Evolutionary conservation across 2,329 filamentous ascomycete genomes (phyloP), one percentile per base, ranked within the genome.

Genomic region (Zopfia rhizophila): DNA sequence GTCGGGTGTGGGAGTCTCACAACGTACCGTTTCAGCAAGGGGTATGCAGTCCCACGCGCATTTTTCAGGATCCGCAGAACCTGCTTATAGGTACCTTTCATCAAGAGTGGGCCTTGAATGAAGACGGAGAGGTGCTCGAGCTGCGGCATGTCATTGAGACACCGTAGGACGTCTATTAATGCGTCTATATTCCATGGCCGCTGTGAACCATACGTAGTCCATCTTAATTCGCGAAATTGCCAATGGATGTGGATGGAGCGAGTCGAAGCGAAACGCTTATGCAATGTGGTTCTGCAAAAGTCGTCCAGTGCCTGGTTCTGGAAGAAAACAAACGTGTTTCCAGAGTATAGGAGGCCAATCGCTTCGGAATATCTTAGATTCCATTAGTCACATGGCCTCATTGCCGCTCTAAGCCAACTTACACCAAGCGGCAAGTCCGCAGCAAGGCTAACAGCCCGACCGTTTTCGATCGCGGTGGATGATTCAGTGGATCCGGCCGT

Each of bases 71-170:
- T n/a, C n/a, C n/a, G n/a, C n/a, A n/a, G n/a, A 12, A 27, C 7
- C 22, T 13, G 13, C 18, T 13, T 10, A 24, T 25, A 27, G 13
- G 21, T 14, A 13, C 8, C 14, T 7, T 24, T 8, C 10, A 13
- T 25, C 11, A n/a, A 16, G 28, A 38, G 21, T 12, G 21, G 21
- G 36, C 36, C 36, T 27, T 38, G 36, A 10, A 38, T n/a, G n/a
- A 38, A 38, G 10, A 38, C 22, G 11, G 36, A 38, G 13, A 38
- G 13, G 14, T n/a, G 25, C 23, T 27, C 22, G n/a, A 38, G 23
- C 7, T 28, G 19, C 10, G 36, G 36, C 13, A 37, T 14, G 8
- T 22, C 13, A 11, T n/a, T n/a, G n/a, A n/a, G n/a, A n/a, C n/a
- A n/a, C n/a, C n/a, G n/a, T n/a, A n/a, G n/a, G n/a, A n/a, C n/a